These are phyloP conservation scores for Trichoderma sp. DNA, from an alignment of 2,329 filamentous ascomycete species.

Conservation along the genomic window DNA sequence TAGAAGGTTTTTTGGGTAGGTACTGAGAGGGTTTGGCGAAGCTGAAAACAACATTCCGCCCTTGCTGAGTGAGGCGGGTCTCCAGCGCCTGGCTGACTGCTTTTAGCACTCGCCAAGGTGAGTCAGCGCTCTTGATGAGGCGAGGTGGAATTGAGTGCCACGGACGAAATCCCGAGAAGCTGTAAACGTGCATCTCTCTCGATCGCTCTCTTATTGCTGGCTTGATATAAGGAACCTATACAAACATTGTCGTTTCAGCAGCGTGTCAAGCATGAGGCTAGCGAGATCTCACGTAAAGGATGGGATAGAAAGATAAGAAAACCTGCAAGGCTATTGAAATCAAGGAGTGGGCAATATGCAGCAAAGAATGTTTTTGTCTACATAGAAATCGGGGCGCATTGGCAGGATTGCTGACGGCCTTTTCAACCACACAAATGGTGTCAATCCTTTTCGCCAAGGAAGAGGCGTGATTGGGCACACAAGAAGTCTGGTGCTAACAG, in stretches of 20 bases:
- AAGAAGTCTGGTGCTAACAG: background rate
- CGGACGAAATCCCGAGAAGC: background rate
- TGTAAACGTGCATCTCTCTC: background rate
- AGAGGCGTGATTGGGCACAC: background rate
- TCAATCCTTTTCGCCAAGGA: background rate
- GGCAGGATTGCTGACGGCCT: background rate
- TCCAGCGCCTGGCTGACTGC: background rate
- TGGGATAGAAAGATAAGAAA: background rate
- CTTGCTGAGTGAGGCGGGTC: background rate
- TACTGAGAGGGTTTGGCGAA: background rate
- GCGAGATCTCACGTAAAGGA: background rate
- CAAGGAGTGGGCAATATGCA: background rate
- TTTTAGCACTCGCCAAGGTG: background rate
- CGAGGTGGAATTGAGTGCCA: background rate
- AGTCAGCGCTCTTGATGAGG: background rate
- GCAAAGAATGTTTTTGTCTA: background rate
- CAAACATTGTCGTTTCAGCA: too few species aligned
- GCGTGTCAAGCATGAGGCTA: too few species aligned
- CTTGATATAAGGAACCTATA: too few species aligned
- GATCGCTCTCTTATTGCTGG: too few species aligned
- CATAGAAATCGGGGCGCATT: too few species aligned
- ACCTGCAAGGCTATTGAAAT: background rate
- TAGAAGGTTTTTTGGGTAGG: background rate
- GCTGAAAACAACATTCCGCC: background rate
- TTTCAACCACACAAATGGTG: background rate